These are phyloP conservation scores for Fragaria ananassa DNA, from an alignment of 306 rosid species.

Conservation along the genomic window DNA sequence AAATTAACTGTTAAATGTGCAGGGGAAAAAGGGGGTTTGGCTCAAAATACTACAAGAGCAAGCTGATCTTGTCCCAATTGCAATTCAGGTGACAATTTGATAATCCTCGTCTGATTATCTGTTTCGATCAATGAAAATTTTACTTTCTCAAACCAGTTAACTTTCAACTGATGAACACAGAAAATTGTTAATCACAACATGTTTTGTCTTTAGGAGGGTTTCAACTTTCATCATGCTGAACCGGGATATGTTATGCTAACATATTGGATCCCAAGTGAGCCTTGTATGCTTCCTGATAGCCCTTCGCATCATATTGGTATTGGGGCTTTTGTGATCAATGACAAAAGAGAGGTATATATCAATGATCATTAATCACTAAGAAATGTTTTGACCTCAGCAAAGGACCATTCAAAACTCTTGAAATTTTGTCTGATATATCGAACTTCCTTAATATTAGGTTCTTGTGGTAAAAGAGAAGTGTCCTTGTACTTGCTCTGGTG, in stretches of 20 bases:
- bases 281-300: constrained; percentile 41
- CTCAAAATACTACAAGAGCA: constrained; percentile 42
- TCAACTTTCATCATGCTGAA: constrained; percentile 46
- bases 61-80: constrained; percentile 41
- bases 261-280: constrained; percentile 40
- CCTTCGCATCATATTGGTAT: constrained; percentile 50
- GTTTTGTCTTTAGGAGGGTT: constrained; percentile 38
- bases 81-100: constrained; percentile 33
- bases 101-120: not conserved
- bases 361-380: not conserved
- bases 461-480: constrained; percentile 49
- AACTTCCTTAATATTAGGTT: constrained; percentile 21
- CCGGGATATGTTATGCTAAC: constrained; percentile 45
- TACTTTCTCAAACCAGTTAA: not conserved
- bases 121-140: not conserved
- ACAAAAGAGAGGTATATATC: constrained; percentile 33
- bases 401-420: not conserved
- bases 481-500: constrained; percentile 32
- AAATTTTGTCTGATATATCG: not conserved
- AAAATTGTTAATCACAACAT: not conserved
- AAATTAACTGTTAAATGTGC: not conserved
- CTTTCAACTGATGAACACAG: not conserved
- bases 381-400: not conserved
- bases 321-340: constrained; percentile 43
- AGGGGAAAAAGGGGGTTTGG: constrained; percentile 47